Evolutionary conservation across 164 flowering plant species (phyloP), one percentile per base, ranked within the genome.

Genomic region (Stephania yunnanensis): DNA sequence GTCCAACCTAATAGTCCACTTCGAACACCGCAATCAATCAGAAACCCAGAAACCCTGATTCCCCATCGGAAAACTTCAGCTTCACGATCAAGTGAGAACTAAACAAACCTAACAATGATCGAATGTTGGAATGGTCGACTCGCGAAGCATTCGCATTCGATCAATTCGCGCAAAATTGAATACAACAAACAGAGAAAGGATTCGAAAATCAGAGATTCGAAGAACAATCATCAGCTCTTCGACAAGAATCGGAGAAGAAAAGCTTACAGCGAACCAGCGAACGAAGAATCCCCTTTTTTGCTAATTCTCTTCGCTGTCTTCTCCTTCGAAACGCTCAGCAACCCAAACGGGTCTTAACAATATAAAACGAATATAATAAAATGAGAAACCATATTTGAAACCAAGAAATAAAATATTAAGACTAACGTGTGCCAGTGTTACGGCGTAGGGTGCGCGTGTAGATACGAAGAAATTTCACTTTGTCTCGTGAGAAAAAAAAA

Each of bases 361-460:
- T 29, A 13, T 63, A 69, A 71, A 46, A 46, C 50, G 36, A 74
- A 20, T 3, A 48, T 50, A 50, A 50, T 7, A 2, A 9, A 50
- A 50, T 50, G 15, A 50, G 2, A 48, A 46, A 48, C 13, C 10
- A 48, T 48, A 8, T 48, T 48, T 36, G 42, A 36, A 36, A 36
- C 42, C 42, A 46, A 29, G 4, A 6, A 29, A 19, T 1, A 66
- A 29, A 46, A 4, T 48, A 25, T 13, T 20, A 11, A 66, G 9
- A 48, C 76, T 74, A 74, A 15, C 30, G 3, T 75, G 67, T 72
- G 77, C 77, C 17, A 25, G 67, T 22, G 15, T 5, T n/a, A n/a
- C 19, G 20, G 64, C 64, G 77, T 75, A 55, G 20, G 50, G 42
- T 31, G 48, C 71, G 36, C 64, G 25, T 25, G 25, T 25, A 25